Evolutionary conservation across 1,139 yeast species (phyloP).

Genomic region (Arxiozyma telluris): DNA sequence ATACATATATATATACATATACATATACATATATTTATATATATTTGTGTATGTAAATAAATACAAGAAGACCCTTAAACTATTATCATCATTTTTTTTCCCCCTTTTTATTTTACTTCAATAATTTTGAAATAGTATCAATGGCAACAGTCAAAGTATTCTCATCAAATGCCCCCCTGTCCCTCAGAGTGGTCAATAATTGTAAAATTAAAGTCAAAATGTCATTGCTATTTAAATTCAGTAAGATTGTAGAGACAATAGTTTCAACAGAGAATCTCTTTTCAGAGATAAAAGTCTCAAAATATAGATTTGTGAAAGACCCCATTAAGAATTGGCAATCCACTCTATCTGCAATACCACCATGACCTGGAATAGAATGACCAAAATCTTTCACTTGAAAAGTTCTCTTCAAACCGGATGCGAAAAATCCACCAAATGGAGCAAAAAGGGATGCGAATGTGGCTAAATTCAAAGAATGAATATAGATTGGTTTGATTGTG

Average conservation of each 20-base stretch:
- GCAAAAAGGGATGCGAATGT: slow-evolving; percentile 96
- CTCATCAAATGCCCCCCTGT: slow-evolving; percentile 1
- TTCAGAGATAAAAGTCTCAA: slow-evolving; percentile 79
- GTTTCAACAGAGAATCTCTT: slow-evolving; percentile 65
- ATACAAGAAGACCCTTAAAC: background rate
- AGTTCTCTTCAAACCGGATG: slow-evolving; percentile 95
- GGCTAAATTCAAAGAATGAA: slow-evolving; percentile 79
- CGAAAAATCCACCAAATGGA: slow-evolving; percentile 98
- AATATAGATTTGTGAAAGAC: slow-evolving; percentile 82
- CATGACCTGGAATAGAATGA: slow-evolving; percentile 94
- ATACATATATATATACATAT: no score
- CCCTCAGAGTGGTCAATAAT: slow-evolving; percentile 42
- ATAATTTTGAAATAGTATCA: background rate
- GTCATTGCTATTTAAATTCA: slow-evolving; percentile 60
- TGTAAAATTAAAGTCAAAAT: slow-evolving; percentile 54
- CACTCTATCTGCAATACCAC: slow-evolving; percentile 95
- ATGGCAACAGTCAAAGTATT: background rate
- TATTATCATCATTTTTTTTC: background rate
- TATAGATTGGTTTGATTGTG: slow-evolving; percentile 73
- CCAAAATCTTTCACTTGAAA: slow-evolving; percentile 91
- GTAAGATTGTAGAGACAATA: slow-evolving; percentile 64
- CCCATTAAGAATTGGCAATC: slow-evolving; percentile 99
- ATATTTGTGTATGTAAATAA: no score
- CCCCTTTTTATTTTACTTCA: background rate
- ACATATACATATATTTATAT: no score